Conservation (phyloP, 768 basidiomycete species). For the Tylopilus plumbeoviolaceoides region DNA sequence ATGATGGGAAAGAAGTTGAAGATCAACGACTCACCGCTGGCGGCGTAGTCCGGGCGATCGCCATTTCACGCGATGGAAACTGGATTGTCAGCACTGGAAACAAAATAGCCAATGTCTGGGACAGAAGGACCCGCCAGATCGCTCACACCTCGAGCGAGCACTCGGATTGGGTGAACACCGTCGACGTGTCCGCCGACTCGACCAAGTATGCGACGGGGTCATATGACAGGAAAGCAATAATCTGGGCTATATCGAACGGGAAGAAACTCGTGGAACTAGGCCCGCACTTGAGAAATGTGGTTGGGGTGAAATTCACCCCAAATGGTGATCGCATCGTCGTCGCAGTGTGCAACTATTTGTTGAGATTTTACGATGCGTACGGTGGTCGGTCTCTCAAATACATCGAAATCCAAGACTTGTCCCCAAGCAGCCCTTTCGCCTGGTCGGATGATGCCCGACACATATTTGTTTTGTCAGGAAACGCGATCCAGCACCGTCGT, state of each 20-base stretch:
- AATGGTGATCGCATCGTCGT: neutral
- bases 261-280: neutral
- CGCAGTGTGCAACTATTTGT: neutral
- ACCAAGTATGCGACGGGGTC: slow-evolving; percentile 3
- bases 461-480: neutral
- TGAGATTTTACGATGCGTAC: neutral
- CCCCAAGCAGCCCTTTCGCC: neutral
- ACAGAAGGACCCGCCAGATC: neutral
- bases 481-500: neutral
- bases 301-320: slow-evolving; percentile 7
- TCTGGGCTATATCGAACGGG: neutral
- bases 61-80: neutral
- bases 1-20: neutral
- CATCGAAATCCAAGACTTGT: neutral
- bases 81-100: slow-evolving; percentile 1
- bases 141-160: neutral
- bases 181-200: slow-evolving; percentile 9
- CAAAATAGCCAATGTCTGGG: neutral
- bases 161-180: neutral
- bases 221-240: neutral
- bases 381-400: neutral
- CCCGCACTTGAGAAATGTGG: neutral
- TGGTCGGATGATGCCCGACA: neutral
- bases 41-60: neutral
- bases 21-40: neutral